These are phyloP conservation scores for Pichia occidentalis DNA, from an alignment of 805 yeast genomes.

Conservation along the genomic window DNA sequence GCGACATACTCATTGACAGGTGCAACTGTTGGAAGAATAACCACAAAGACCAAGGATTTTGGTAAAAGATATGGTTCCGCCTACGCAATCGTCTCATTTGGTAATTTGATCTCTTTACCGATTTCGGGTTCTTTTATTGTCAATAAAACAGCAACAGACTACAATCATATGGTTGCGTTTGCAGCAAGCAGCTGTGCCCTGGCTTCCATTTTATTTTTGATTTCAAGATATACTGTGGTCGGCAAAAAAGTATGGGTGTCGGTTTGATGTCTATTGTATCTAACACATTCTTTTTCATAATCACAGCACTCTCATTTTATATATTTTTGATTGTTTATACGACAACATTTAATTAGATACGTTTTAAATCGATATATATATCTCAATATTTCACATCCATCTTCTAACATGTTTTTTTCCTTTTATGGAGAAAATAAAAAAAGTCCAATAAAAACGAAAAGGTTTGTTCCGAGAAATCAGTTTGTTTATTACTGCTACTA, in stretches of 20 bases:
- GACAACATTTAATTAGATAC: no score
- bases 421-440: no score
- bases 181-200: constrained; percentile 17
- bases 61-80: constrained; percentile 66
- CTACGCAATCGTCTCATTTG: constrained; percentile 51
- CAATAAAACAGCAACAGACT: constrained; percentile 28
- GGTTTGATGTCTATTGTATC: constrained; percentile 9
- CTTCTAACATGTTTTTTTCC: no score
- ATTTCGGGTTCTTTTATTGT: constrained; percentile 35
- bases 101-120: constrained; percentile 42
- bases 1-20: constrained; percentile 58
- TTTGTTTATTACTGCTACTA: no score
- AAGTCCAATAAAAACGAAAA: no score
- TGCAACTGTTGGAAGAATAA: constrained; percentile 53
- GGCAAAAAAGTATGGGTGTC: constrained; percentile 32
- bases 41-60: constrained; percentile 47
- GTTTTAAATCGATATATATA: no score
- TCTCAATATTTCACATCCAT: no score
- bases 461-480: no score
- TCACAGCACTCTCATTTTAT: no score
- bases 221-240: constrained; percentile 40
- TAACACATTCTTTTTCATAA: no score
- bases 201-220: constrained; percentile 35
- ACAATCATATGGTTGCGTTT: constrained; percentile 33
- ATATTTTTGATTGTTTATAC: no score